Evolutionary conservation across 768 basidiomycete genomes (phyloP).

Genomic region (Ramaria rubella): DNA sequence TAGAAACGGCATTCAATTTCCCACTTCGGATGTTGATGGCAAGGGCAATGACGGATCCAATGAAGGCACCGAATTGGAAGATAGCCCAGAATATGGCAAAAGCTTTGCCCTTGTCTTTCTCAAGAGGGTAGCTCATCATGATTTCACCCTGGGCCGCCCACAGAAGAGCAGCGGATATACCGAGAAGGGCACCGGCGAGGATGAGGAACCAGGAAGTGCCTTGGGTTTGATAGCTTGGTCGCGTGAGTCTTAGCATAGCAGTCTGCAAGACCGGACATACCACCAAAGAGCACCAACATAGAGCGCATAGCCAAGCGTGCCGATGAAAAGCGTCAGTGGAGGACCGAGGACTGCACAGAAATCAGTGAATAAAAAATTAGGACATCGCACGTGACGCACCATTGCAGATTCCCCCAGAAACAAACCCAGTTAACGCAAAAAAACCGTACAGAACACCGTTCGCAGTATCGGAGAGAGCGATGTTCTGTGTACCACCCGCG

Average conservation of each 20-base stretch:
- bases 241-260: neutral
- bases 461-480: constrained; percentile 33
- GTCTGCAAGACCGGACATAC: constrained; percentile 8
- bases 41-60: constrained; percentile 39
- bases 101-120: constrained; percentile 47
- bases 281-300: constrained; percentile 45
- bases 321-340: constrained; percentile 41
- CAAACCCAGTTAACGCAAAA: constrained; percentile 37
- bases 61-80: constrained; percentile 38
- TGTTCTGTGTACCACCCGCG: constrained; percentile 35
- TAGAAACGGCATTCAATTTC: constrained; percentile 29
- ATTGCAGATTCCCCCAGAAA: constrained; percentile 34
- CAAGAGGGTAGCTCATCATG: constrained; percentile 53
- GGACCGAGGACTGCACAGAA: constrained; percentile 33
- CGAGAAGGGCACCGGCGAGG: constrained; percentile 43
- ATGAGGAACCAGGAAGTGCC: constrained; percentile 41
- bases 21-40: constrained; percentile 34
- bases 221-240: constrained; percentile 31
- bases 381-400: constrained; percentile 14
- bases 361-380: neutral
- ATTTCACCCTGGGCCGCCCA: constrained; percentile 49
- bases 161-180: constrained; percentile 42
- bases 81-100: constrained; percentile 50
- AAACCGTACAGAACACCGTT: constrained; percentile 38
- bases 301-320: constrained; percentile 45